These are phyloP conservation scores for Gossypium lobatum DNA, from an alignment of 441 rosid species.

Conservation along the genomic window DNA sequence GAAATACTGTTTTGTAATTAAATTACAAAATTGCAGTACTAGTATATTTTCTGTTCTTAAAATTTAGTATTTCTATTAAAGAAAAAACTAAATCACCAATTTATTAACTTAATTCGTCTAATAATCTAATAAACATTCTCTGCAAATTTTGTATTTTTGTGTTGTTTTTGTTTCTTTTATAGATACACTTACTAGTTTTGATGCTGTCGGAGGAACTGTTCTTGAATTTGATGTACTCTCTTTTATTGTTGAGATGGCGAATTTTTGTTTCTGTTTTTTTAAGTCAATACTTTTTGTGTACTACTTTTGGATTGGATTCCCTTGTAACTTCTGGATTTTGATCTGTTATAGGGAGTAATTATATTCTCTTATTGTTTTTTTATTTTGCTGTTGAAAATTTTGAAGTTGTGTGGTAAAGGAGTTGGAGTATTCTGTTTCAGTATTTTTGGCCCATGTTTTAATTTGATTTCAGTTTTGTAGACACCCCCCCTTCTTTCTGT, in stretches of 20 bases:
- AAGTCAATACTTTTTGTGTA: not conserved
- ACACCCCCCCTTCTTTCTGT: not conserved
- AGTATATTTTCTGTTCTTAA: not conserved
- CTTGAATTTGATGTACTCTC: not conserved
- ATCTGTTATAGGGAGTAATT: not conserved
- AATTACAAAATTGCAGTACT: not conserved
- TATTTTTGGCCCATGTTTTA: slow-evolving; percentile 1
- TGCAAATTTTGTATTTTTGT: not conserved
- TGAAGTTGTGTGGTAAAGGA: not conserved
- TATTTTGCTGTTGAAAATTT: not conserved
- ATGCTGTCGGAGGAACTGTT: not conserved
- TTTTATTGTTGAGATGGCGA: not conserved
- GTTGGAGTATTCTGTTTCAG: not conserved
- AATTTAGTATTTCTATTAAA: not conserved
- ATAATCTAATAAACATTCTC: not conserved
- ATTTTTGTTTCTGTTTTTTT: not conserved
- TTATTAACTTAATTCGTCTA: not conserved
- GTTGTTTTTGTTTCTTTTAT: not conserved
- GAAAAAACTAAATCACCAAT: not conserved
- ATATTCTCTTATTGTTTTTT: not conserved
- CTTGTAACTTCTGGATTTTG: not conserved
- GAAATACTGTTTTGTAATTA: not conserved
- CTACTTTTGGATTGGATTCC: not conserved
- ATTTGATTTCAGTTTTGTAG: not conserved
- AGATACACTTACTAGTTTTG: not conserved